These are phyloP conservation scores for Scutellaria minor DNA, from an alignment of 257 asterid species.

Conservation along the genomic window DNA sequence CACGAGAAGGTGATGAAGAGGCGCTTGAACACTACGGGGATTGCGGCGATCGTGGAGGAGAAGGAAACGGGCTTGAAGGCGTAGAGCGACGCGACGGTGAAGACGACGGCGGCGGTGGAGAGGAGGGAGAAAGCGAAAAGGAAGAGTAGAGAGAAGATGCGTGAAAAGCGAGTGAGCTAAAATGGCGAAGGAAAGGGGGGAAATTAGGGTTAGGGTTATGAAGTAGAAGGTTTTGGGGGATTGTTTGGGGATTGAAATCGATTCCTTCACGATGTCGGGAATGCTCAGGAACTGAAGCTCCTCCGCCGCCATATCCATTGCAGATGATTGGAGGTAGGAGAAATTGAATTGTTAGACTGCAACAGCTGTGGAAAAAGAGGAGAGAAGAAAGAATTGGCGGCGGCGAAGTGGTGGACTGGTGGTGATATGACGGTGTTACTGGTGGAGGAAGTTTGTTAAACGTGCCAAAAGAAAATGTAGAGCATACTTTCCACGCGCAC, in stretches of 20 bases:
- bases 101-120: conserved; percentile 91
- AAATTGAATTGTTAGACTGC: neutral
- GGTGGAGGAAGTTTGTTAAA: no score
- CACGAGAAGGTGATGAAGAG: conserved; percentile 78
- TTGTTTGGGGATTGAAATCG: conserved; percentile 76
- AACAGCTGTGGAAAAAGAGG: no score
- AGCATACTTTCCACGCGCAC: no score
- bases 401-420: no score
- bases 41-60: conserved; percentile 71
- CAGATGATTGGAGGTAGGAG: no score
- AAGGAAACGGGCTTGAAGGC: conserved; percentile 86
- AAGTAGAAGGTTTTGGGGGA: conserved; percentile 85
- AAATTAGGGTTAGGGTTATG: conserved; percentile 69
- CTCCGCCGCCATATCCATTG: conserved; percentile 82
- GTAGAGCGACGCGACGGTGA: conserved; percentile 88
- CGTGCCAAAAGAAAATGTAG: no score
- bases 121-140: conserved; percentile 90
- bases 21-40: conserved; percentile 78
- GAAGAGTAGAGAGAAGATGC: conserved; percentile 70
- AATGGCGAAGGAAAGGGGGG: conserved; percentile 94
- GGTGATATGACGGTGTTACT: no score
- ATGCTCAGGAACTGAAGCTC: conserved; percentile 75
- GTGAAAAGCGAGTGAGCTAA: conserved; percentile 94
- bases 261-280: conserved; percentile 68
- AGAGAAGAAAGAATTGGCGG: no score